Conservation (phyloP, 495 filamentous ascomycete species). For the Aspergillus carlsbadensis region DNA sequence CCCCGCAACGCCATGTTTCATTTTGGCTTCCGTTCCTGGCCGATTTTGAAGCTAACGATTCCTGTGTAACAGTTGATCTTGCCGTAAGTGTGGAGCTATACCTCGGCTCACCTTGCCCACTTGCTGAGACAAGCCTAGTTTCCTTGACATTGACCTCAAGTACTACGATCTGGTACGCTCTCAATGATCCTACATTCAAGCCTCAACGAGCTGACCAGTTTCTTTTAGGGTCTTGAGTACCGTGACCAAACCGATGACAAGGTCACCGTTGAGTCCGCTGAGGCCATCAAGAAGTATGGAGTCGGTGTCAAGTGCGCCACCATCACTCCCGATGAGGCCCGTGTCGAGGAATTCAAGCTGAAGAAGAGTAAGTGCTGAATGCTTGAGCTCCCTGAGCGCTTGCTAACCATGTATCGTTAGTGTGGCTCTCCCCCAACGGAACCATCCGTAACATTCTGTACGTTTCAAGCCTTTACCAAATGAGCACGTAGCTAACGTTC, state of each 20-base stretch:
- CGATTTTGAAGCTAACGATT: conserved; percentile 10
- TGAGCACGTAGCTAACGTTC: conserved; percentile 14
- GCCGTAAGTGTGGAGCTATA: conserved; percentile 53
- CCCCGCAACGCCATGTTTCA: conserved; percentile 9
- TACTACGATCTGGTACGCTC: conserved; percentile 85
- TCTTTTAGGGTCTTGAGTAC: conserved; percentile 77
- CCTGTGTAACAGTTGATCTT: conserved; percentile 68
- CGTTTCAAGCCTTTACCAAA: no score
- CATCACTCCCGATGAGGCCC: conserved; percentile 95
- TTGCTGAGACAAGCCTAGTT: conserved; percentile 44
- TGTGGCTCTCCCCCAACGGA: conserved; percentile 98
- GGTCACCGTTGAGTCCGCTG: conserved; percentile 90
- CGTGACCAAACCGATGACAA: conserved; percentile 94
- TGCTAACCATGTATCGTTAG: conserved; percentile 41
- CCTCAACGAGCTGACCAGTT: conserved; percentile 10
- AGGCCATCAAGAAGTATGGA: conserved; percentile 97
- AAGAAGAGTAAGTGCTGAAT: conserved; percentile 74
- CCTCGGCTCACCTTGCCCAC: not conserved
- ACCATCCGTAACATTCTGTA: conserved; percentile 91
- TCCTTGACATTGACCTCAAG: conserved; percentile 95
- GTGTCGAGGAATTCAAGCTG: conserved; percentile 95
- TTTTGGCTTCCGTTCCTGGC: conserved; percentile 12
- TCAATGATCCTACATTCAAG: conserved; percentile 5
- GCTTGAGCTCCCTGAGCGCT: not conserved
- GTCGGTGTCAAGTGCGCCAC: conserved; percentile 99